A percentile compares a stretch with the other conserved stretches of the same genome.
phyloP scores from a whole-genome alignment of 805 yeast genomes.

The Metschnikowia cerradonensis region DNA sequence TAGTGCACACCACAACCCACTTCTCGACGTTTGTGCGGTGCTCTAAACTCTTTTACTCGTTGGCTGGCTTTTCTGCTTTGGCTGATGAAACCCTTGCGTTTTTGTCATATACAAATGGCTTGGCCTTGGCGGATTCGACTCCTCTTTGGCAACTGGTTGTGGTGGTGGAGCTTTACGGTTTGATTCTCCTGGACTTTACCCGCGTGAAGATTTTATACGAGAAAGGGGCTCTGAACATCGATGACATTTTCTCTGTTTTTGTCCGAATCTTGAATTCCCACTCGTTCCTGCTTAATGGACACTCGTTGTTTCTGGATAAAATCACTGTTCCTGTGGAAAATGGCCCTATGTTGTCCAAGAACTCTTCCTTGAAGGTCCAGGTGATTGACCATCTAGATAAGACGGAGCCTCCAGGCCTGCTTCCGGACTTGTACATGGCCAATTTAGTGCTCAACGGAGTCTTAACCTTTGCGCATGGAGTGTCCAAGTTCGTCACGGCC shows the following conservation, averaged over 20 bases:
- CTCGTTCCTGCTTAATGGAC: slow-evolving; percentile 25
- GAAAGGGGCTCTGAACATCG: slow-evolving; percentile 31
- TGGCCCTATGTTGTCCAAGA: slow-evolving; percentile 31
- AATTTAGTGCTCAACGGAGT: slow-evolving; percentile 54
- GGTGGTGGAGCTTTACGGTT: slow-evolving; percentile 67
- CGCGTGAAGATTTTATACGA: slow-evolving; percentile 50
- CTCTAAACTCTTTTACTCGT: slow-evolving; percentile 61
- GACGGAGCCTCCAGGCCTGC: slow-evolving; percentile 61
- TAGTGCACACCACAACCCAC: slow-evolving; percentile 47
- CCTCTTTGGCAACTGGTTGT: slow-evolving; percentile 66
- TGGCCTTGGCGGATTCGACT: slow-evolving; percentile 16
- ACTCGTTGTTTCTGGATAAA: slow-evolving; percentile 21
- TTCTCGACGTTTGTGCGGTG: slow-evolving; percentile 75
- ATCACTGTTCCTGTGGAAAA: slow-evolving; percentile 20
- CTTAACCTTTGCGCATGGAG: slow-evolving; percentile 61
- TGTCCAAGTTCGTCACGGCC: slow-evolving; percentile 49
- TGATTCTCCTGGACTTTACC: slow-evolving; percentile 53
- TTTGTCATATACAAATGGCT: slow-evolving; percentile 68
- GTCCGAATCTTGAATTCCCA: slow-evolving; percentile 6
- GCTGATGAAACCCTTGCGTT: slow-evolving; percentile 81
- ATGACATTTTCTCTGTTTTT: slow-evolving; percentile 45
- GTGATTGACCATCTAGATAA: slow-evolving; percentile 80
- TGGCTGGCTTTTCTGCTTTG: slow-evolving; percentile 55
- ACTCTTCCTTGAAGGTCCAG: slow-evolving; percentile 48
- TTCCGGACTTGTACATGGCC: slow-evolving; percentile 56